A percentile compares a stretch with the other conserved stretches of the same genome.
phyloP scores from a whole-genome alignment of 768 basidiomycete species.

The Wakefieldia striispora region DNA sequence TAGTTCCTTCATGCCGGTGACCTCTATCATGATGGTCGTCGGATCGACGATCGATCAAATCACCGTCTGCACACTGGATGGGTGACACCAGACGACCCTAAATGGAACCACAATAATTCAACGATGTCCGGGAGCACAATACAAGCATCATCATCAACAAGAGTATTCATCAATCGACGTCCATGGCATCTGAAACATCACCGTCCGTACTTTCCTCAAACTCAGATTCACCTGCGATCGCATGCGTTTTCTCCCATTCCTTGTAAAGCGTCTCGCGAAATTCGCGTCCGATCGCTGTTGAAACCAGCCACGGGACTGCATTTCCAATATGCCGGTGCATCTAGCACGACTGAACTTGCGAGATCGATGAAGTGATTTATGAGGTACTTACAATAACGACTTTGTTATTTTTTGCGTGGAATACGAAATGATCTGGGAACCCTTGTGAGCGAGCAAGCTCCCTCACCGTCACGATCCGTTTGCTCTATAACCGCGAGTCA shows the following conservation, averaged over 20 bases:
- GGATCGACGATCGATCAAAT: too few relatives aligned
- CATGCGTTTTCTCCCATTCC: constrained; percentile 43
- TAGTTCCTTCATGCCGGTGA: too few relatives aligned
- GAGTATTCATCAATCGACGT: constrained; percentile 28
- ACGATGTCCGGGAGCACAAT: too few relatives aligned
- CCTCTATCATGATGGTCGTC: too few relatives aligned
- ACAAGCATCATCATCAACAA: neutral
- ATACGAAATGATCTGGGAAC: constrained; percentile 73
- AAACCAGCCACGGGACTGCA: constrained; percentile 69
- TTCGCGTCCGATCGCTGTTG: constrained; percentile 62
- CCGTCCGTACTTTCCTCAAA: constrained; percentile 31
- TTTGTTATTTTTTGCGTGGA: constrained; percentile 49
- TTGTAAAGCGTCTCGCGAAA: constrained; percentile 51
- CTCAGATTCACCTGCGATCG: constrained; percentile 15
- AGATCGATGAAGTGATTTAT: neutral
- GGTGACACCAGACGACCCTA: too few relatives aligned
- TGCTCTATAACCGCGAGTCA: constrained; percentile 43
- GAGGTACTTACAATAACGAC: constrained; percentile 55
- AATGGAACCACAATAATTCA: too few relatives aligned
- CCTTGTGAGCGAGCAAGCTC: constrained; percentile 82
- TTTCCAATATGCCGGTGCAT: constrained; percentile 84
- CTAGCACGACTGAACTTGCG: constrained; percentile 33
- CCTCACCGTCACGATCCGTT: constrained; percentile 69
- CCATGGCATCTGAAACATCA: constrained; percentile 18
- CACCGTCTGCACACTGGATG: too few relatives aligned